A percentile compares a stretch with the other conserved stretches of the same genome.
These are phyloP conservation scores for Stevia rebaudiana DNA, from an alignment of 140 eudicot genomes.

Conservation along the genomic window DNA sequence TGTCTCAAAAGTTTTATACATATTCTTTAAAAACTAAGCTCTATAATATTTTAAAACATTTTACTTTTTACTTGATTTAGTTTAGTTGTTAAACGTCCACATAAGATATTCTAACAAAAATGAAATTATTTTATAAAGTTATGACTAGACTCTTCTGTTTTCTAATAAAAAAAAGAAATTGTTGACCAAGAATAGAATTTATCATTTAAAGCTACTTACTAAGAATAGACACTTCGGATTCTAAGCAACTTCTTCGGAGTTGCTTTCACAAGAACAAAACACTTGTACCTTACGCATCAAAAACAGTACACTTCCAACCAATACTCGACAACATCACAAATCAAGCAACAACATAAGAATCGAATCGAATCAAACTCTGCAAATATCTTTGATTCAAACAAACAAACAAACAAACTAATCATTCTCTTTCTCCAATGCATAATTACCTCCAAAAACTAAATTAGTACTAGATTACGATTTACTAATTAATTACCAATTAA, in stretches of 20 bases:
- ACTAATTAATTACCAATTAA: conserved; percentile 5
- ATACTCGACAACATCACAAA: not conserved
- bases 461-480: conserved; percentile 2
- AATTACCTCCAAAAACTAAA: conserved; percentile 6
- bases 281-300: not conserved
- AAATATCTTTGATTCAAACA: not conserved
- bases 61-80: no score
- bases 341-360: not conserved
- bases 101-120: not conserved
- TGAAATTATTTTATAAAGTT: not conserved
- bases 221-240: conserved; percentile 20
- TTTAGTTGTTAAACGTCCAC: no score
- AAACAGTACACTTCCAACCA: not conserved
- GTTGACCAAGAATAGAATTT: conserved; percentile 9
- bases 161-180: not conserved
- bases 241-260: conserved; percentile 1
- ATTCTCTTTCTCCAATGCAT: not conserved
- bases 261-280: not conserved
- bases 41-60: no score
- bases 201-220: not conserved
- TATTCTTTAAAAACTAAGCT: no score
- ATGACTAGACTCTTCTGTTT: not conserved
- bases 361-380: not conserved
- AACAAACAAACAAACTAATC: conserved; percentile 12
- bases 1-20: no score